These are phyloP conservation scores for Jaapia argillacea DNA, from an alignment of 768 basidiomycete genomes.

Conservation along the genomic window DNA sequence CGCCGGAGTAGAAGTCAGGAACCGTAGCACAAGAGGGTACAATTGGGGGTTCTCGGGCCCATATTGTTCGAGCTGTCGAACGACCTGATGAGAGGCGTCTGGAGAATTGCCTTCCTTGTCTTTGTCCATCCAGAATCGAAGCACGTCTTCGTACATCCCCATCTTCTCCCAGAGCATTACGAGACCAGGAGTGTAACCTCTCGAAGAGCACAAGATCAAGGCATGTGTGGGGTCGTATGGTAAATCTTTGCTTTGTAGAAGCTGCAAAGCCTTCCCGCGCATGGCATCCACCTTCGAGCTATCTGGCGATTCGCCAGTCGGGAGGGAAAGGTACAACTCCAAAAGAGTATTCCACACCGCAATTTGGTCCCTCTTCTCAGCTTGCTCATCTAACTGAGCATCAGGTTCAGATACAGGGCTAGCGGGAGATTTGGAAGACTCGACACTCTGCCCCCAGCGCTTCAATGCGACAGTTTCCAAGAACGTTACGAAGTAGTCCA, in stretches of 20 bases:
- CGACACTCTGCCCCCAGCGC: slow-evolving; percentile 71
- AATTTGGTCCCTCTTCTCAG: slow-evolving; percentile 58
- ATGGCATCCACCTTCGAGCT: slow-evolving; percentile 15
- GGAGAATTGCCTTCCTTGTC: slow-evolving; percentile 27
- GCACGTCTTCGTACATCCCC: slow-evolving; percentile 93
- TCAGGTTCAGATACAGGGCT: slow-evolving; percentile 10
- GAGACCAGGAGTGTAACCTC: slow-evolving; percentile 72
- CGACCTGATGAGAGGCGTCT: slow-evolving; percentile 41
- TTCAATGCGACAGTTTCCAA: slow-evolving; percentile 76
- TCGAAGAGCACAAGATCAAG: slow-evolving; percentile 86
- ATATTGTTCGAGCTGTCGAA: slow-evolving; percentile 67
- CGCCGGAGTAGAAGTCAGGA: slow-evolving; percentile 75
- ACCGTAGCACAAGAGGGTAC: slow-evolving; percentile 82
- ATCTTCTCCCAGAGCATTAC: slow-evolving; percentile 88
- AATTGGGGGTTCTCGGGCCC: slow-evolving; percentile 62
- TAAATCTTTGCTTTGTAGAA: slow-evolving; percentile 49
- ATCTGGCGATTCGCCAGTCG: slow-evolving; percentile 16
- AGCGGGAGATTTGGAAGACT: slow-evolving; percentile 9
- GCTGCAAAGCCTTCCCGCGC: slow-evolving; percentile 58
- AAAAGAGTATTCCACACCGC: slow-evolving; percentile 94
- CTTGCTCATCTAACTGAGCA: slow-evolving; percentile 30
- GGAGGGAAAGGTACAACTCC: slow-evolving; percentile 77
- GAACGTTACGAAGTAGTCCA: slow-evolving; percentile 73
- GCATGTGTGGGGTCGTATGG: slow-evolving; percentile 90
- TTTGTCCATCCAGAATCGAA: slow-evolving; percentile 88